Percentiles rank a stretch among this genome's conserved stretches.
These are phyloP conservation scores for Aspergillus novofumigatus DNA, from an alignment of 2,329 filamentous ascomycete species.

Conservation along the genomic window DNA sequence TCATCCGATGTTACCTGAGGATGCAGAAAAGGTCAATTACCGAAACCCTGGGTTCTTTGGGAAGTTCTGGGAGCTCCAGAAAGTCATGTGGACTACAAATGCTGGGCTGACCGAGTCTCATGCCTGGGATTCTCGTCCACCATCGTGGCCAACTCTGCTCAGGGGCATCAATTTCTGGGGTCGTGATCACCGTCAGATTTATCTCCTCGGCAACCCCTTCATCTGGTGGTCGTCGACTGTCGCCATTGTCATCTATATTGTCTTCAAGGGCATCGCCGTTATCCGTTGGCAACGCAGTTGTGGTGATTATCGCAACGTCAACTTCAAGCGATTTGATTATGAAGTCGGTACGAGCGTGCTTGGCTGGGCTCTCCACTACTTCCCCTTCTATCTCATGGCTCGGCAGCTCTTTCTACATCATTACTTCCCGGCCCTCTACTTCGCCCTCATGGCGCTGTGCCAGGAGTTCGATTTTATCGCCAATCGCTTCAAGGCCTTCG, in stretches of 20 bases:
- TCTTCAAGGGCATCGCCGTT: slow-evolving; percentile 83
- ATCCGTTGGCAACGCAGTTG: slow-evolving; percentile 93
- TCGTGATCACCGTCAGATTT: slow-evolving; percentile 88
- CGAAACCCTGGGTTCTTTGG: slow-evolving; percentile 89
- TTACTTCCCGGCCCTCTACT: slow-evolving; percentile 96
- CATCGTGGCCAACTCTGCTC: slow-evolving; percentile 84
- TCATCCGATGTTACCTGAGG: slow-evolving; percentile 69
- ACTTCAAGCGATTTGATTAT: slow-evolving; percentile 96
- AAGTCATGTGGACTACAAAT: slow-evolving; percentile 99
- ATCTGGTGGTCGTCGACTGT: slow-evolving; percentile 89
- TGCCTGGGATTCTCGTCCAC: slow-evolving; percentile 93
- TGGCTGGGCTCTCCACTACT: slow-evolving; percentile 97
- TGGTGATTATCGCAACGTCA: slow-evolving; percentile 74
- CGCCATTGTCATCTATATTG: slow-evolving; percentile 69
- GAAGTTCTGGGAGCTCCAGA: slow-evolving; percentile 96
- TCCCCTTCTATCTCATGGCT: slow-evolving; percentile 97
- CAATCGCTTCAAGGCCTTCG: slow-evolving; percentile 65
- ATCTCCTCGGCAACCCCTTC: slow-evolving; percentile 89
- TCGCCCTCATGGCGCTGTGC: slow-evolving; percentile 82
- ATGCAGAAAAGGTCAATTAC: slow-evolving; percentile 94
- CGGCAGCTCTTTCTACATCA: slow-evolving; percentile 97
- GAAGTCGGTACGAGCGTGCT: slow-evolving; percentile 87
- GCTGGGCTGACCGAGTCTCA: slow-evolving; percentile 94
- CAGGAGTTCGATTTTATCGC: slow-evolving; percentile 85
- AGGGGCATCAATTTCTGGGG: slow-evolving; percentile 99